These are phyloP conservation scores for Protomyces inouyei DNA, from an alignment of 1,139 yeast genomes.

Conservation along the genomic window DNA sequence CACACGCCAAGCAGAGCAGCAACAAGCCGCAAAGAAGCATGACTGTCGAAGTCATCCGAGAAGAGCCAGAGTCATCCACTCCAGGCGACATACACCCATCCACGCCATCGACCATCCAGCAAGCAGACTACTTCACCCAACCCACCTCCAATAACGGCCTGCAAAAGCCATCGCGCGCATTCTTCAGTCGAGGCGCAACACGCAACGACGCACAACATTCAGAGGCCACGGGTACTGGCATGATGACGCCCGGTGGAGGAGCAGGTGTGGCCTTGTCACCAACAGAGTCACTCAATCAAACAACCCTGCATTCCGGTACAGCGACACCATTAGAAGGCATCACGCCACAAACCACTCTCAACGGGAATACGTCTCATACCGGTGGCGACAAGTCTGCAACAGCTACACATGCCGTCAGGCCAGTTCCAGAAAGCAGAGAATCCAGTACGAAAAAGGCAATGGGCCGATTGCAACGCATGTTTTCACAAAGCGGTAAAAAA, in stretches of 20 bases:
- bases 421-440: background rate
- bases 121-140: background rate
- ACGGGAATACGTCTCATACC: background rate
- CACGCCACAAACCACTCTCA: background rate
- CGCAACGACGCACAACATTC: background rate
- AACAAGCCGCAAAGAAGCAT: background rate
- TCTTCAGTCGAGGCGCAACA: background rate
- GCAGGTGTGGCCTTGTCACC: background rate
- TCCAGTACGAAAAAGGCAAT: slow-evolving; percentile 37
- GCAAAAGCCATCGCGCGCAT: background rate
- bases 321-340: background rate
- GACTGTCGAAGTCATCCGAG: background rate
- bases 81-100: background rate
- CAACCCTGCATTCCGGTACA: background rate
- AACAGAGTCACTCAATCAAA: background rate
- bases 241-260: background rate
- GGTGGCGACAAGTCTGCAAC: background rate
- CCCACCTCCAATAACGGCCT: background rate
- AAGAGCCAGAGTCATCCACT: background rate
- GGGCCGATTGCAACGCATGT: slow-evolving; percentile 29
- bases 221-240: background rate
- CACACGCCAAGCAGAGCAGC: no score
- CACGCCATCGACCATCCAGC: background rate
- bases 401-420: background rate
- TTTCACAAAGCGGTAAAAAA: slow-evolving; percentile 26